phyloP scores from a whole-genome alignment of 306 rosid species.

The Ormosia emarginata region DNA sequence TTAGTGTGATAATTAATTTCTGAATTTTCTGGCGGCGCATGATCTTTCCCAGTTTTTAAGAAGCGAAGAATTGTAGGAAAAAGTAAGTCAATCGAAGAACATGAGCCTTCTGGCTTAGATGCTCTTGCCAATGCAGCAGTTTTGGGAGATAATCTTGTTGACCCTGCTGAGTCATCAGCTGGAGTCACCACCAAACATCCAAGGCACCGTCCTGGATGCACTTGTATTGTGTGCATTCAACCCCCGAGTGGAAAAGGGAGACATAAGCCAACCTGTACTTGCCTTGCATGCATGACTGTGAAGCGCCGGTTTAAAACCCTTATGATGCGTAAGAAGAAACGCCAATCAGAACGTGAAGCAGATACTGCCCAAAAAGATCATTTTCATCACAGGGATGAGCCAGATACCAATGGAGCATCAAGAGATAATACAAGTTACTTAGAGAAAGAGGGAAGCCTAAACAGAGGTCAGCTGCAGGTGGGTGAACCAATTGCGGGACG shows the following conservation, averaged over 20 bases:
- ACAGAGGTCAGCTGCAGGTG: constrained; percentile 36
- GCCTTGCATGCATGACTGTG: constrained; percentile 89
- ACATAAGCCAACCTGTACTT: constrained; percentile 80
- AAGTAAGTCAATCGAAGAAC: constrained; percentile 41
- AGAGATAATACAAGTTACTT: constrained; percentile 28
- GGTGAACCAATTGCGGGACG: constrained; percentile 53
- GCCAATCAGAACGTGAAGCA: constrained; percentile 64
- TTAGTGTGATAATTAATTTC: background rate
- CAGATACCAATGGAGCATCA: constrained; percentile 35
- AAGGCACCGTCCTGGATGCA: constrained; percentile 89
- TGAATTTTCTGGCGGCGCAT: constrained; percentile 14
- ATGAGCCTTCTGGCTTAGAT: constrained; percentile 76
- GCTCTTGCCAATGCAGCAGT: constrained; percentile 93
- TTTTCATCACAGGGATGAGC: constrained; percentile 27
- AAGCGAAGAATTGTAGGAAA: constrained; percentile 49
- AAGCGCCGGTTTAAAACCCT: constrained; percentile 94
- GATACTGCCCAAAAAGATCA: constrained; percentile 40
- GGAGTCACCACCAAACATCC: constrained; percentile 92
- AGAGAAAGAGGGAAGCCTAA: constrained; percentile 37
- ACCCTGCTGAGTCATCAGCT: constrained; percentile 50
- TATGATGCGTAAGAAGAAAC: constrained; percentile 82
- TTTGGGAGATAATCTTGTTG: constrained; percentile 59
- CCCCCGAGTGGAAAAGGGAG: constrained; percentile 97
- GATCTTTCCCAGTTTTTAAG: constrained; percentile 52
- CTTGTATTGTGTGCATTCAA: constrained; percentile 93